These are phyloP conservation scores for Exobasidium rhododendri DNA, from an alignment of 1,284 basidiomycete genomes.

Conservation along the genomic window DNA sequence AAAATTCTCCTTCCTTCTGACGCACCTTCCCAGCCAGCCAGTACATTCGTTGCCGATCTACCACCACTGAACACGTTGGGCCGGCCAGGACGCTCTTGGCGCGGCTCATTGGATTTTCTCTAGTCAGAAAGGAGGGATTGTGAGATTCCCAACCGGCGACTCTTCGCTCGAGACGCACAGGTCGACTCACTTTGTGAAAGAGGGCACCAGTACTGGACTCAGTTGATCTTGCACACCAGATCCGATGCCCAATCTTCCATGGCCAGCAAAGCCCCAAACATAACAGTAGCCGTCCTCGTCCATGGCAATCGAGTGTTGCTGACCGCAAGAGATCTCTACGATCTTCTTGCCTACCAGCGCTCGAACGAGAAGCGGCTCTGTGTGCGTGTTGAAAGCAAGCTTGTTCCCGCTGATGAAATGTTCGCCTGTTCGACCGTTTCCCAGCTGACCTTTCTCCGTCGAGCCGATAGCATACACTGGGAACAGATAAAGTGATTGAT, in stretches of 20 bases:
- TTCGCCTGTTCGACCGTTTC: constrained; percentile 84
- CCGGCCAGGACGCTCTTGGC: constrained; percentile 72
- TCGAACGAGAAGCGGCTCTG: constrained; percentile 68
- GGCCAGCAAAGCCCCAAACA: constrained; percentile 61
- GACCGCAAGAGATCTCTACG: constrained; percentile 75
- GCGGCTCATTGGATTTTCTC: constrained; percentile 64
- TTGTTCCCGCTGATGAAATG: constrained; percentile 79
- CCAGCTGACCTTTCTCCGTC: constrained; percentile 87
- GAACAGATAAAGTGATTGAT: neutral
- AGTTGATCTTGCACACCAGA: constrained; percentile 63
- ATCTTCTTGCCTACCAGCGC: constrained; percentile 70
- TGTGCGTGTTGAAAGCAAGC: constrained; percentile 74
- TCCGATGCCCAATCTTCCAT: constrained; percentile 61
- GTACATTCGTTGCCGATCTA: constrained; percentile 78
- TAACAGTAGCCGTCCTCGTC: constrained; percentile 73
- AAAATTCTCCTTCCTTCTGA: constrained; percentile 26
- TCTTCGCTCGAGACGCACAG: constrained; percentile 59
- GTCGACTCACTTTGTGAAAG: constrained; percentile 30
- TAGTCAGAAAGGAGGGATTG: constrained; percentile 39
- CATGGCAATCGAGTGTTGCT: constrained; percentile 74
- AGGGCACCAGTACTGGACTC: constrained; percentile 38
- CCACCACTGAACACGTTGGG: constrained; percentile 74
- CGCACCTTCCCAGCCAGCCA: constrained; percentile 60
- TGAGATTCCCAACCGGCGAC: constrained; percentile 65
- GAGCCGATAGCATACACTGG: constrained; percentile 80